These are phyloP conservation scores for Mercurialis annua DNA, from an alignment of 345 rosid species.

Conservation along the genomic window DNA sequence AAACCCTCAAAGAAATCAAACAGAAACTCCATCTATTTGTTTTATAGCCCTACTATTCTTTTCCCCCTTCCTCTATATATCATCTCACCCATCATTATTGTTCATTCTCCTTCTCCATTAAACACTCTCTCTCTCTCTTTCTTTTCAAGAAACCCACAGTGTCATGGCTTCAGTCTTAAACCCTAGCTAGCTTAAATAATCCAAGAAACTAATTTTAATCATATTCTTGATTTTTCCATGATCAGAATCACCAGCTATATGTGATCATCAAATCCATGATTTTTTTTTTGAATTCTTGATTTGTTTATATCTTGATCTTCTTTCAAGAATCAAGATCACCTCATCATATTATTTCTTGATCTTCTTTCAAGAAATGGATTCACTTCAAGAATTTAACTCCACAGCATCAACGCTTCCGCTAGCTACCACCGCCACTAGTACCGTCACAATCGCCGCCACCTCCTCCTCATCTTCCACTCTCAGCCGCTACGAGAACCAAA, in stretches of 20 bases:
- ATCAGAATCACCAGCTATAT: not conserved
- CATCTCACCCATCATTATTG: not conserved
- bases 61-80: constrained; percentile 13
- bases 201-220: not conserved
- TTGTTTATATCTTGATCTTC: not conserved
- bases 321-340: not conserved
- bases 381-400: constrained; percentile 43
- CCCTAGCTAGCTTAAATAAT: constrained; percentile 3
- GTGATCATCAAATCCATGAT: constrained; percentile 19
- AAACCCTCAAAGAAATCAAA: constrained; percentile 21
- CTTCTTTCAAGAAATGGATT: constrained; percentile 36
- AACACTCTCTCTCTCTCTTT: not conserved
- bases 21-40: not conserved
- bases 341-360: not conserved
- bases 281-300: constrained; percentile 5
- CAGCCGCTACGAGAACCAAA: constrained; percentile 93
- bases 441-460: constrained; percentile 33
- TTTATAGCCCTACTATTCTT: constrained; percentile 6
- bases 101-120: constrained; percentile 1
- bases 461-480: constrained; percentile 47
- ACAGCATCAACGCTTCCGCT: not conserved
- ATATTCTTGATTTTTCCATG: not conserved
- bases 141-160: not conserved
- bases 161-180: constrained; percentile 10
- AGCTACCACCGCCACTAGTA: constrained; percentile 10